Evolutionary conservation across 75 land plant species (phyloP), one percentile per base, ranked within the genome.

Genomic region (Cupressus sempervirens): DNA sequence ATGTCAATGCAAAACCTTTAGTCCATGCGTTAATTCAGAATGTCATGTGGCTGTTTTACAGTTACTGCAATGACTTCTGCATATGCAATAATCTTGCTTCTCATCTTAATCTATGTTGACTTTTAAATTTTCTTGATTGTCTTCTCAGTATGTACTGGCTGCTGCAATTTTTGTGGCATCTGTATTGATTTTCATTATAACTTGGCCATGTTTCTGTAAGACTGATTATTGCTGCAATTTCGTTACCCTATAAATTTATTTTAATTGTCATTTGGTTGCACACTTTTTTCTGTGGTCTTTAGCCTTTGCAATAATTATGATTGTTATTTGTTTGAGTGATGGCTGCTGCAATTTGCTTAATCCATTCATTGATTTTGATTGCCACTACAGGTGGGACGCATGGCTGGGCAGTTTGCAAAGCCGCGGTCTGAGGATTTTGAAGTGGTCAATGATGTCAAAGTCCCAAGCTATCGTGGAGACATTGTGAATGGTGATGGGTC

Each of bases 321-420:
- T 58, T 58, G 65, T 20, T 23, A 62, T 62, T 20, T 62, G 67
- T n/a, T 20, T 23, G n/a, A 6, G 67, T 23, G 29, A 20, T 26
- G 7, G 67, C 23, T 62, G 67, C 67, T 62, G 29, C 67, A 23
- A 62, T 62, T 62, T 23, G 7, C 7, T 26, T 62, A 62, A 23
- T 26, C 1, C n/a, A 7, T 62, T 23, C n/a, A 23, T 62, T 79
- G 41, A 79, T 58, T 79, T 82, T 82, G 67, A 38, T 30, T 23
- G n/a, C 26, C 67, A 26, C 26, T 7, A 6, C 76, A 89, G 90
- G 90, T 90, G 16, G 90, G 91, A 43, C 82, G 91, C 38, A 89
- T 90, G 90, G 90, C 91, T 23, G 91, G 91, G 45, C 91, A 90
- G 87, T 90, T 89, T 81, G 90, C 91, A 54, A 89, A 89, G 88